Conservation (phyloP, 2,329 filamentous ascomycete genomes). For the Dactylellina cionopaga region DNA sequence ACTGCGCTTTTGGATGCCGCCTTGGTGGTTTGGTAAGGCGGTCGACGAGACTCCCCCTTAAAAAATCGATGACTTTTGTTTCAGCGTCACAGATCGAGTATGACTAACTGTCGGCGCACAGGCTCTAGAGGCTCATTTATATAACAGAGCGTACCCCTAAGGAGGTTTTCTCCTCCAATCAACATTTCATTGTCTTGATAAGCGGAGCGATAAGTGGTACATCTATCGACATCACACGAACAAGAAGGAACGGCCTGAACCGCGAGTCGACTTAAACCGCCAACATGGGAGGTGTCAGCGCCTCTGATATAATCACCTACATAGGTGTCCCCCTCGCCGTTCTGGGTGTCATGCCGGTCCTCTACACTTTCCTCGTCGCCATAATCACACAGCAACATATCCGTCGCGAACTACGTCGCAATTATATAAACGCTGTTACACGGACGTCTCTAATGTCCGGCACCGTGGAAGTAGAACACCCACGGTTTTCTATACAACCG, state of each 20-base stretch:
- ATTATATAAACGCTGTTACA: constrained; percentile 70
- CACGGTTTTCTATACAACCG: constrained; percentile 72
- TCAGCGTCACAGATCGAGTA: not conserved
- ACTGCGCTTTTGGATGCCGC: constrained; percentile 37
- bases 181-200: not conserved
- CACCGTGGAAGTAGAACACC: constrained; percentile 73
- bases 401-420: constrained; percentile 68
- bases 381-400: constrained; percentile 71
- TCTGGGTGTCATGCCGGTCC: constrained; percentile 71
- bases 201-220: not conserved
- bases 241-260: too few relatives aligned
- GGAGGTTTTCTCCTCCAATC: too few relatives aligned
- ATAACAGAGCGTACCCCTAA: too few relatives aligned
- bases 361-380: constrained; percentile 72
- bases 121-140: not conserved
- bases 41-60: constrained; percentile 48
- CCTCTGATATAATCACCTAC: constrained; percentile 68
- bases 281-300: constrained; percentile 54
- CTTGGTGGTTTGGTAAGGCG: constrained; percentile 42
- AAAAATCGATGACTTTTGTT: not conserved
- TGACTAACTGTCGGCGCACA: constrained; percentile 33
- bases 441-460: constrained; percentile 73
- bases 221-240: too few relatives aligned
- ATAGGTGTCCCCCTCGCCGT: constrained; percentile 70
- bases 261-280: not conserved